Base-by-base conservation (phyloP, 805 yeast species). In the Saturnispora silvae region DNA sequence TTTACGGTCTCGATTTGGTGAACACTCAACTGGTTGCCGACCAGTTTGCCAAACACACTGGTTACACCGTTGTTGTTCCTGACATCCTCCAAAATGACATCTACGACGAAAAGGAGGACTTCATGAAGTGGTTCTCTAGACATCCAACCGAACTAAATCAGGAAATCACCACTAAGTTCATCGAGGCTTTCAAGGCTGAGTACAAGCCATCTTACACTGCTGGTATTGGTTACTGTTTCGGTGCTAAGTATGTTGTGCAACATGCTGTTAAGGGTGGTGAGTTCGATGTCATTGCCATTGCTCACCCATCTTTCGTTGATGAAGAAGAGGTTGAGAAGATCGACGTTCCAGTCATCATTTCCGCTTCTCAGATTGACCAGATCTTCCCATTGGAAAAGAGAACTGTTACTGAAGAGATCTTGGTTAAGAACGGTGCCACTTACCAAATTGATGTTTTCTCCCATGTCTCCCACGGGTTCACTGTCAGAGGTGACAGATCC, bases 221-320 rank as follows among this genome's bases (percentile, higher is more conserved):
- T 30, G 72, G 73, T 16, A 60, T 79, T 40, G 95, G 96, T 18
- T 76, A 84, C 63, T 85, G 96, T 61, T 85, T 65, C 45, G 96
- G 96, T 54, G 95, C 84, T 28, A 81, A 77, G 57, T 76, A 64
- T 47, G 75, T 71, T 24, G 48, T 81, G 40, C 74, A 68, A 42
- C 70, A 76, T 40, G 55, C 72, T 22, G 54, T 65, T 5, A 50
- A 50, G 20, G 65, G 56, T 29, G 56, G 57, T 8, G 31, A 46
- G 5, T 37, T 57, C 25, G 70, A 72, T 43, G 81, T 67, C 14
- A 84, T 72, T 49, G 94, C 89, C 13, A 58, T 73, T 44, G 92
- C 92, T 7, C 96, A 87, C 59, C 96, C 96, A 5, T 79, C 94
- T 3, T 68, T 79, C 43, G 77, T 82, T 13, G 42, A 66, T 10